These are phyloP conservation scores for Nakazawaea ernobii DNA, from an alignment of 805 yeast species.

Conservation along the genomic window DNA sequence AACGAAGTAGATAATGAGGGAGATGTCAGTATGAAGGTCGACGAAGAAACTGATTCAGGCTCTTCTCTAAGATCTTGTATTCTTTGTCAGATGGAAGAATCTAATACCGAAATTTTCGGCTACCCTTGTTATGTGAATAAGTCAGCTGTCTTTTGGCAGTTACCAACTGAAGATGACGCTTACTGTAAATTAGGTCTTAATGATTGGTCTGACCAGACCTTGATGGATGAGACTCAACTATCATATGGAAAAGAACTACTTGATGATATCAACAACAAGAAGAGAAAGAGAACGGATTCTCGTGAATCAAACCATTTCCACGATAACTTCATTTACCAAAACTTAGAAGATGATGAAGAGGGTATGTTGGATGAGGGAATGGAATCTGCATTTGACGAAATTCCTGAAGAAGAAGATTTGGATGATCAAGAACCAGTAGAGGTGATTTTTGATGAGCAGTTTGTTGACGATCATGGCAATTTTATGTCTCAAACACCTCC, in stretches of 20 bases:
- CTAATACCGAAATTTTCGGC: slow-evolving; percentile 44
- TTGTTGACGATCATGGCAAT: slow-evolving; percentile 4
- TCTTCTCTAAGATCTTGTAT: slow-evolving; percentile 41
- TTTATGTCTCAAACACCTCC: not conserved
- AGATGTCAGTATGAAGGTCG: slow-evolving; percentile 18
- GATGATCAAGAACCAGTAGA: slow-evolving; percentile 5
- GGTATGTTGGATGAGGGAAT: slow-evolving; percentile 23
- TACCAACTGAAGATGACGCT: slow-evolving; percentile 25
- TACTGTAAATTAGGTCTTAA: slow-evolving; percentile 19
- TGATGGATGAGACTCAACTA: slow-evolving; percentile 1
- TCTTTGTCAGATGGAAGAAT: slow-evolving; percentile 51
- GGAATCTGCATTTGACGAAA: slow-evolving; percentile 15
- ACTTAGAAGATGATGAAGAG: slow-evolving; percentile 14
- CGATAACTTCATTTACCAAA: slow-evolving; percentile 5
- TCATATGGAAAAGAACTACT: not conserved
- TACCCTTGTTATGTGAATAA: slow-evolving; percentile 45
- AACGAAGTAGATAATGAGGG: slow-evolving; percentile 11
- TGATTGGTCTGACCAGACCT: slow-evolving; percentile 18
- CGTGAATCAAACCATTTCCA: slow-evolving; percentile 13
- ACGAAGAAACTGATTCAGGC: slow-evolving; percentile 18
- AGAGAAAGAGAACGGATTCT: slow-evolving; percentile 7
- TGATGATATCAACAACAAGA: slow-evolving; percentile 5
- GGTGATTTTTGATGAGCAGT: slow-evolving; percentile 1
- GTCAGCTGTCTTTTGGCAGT: slow-evolving; percentile 44
- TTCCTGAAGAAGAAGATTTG: not conserved